These are phyloP conservation scores for Ashbya aceris DNA, from an alignment of 1,139 yeast species.

Conservation along the genomic window DNA sequence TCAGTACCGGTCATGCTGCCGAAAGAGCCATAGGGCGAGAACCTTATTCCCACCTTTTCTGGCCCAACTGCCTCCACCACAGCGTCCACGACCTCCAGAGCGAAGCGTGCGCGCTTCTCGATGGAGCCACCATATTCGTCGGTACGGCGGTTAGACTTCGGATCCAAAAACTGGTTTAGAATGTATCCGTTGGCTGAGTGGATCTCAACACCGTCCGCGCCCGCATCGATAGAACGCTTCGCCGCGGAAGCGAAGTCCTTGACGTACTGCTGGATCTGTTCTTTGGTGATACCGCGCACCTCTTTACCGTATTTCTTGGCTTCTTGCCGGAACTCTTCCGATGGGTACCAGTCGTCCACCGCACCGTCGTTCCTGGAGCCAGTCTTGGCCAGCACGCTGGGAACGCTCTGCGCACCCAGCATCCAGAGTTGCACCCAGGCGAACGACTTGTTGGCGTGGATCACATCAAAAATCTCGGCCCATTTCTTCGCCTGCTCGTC, in stretches of 20 bases:
- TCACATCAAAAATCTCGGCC: slow-evolving; percentile 41
- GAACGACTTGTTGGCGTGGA: slow-evolving; percentile 46
- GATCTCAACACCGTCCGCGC: slow-evolving; percentile 62
- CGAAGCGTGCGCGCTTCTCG: slow-evolving; percentile 54
- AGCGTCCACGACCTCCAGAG: slow-evolving; percentile 48
- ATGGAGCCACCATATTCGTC: slow-evolving; percentile 62
- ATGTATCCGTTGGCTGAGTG: slow-evolving; percentile 66
- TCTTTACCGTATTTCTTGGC: slow-evolving; percentile 30
- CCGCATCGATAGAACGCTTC: slow-evolving; percentile 37
- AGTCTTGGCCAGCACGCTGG: slow-evolving; percentile 34
- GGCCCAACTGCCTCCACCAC: slow-evolving; percentile 44
- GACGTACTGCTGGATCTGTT: slow-evolving; percentile 32
- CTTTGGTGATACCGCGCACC: slow-evolving; percentile 31
- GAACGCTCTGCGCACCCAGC: slow-evolving; percentile 46
- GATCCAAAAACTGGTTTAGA: slow-evolving; percentile 49
- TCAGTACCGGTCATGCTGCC: slow-evolving; percentile 33
- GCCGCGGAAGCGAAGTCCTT: slow-evolving; percentile 33
- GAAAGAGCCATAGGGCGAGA: slow-evolving; percentile 47
- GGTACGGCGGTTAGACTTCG: slow-evolving; percentile 45
- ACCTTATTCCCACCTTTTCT: slow-evolving; percentile 44
- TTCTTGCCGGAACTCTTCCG: slow-evolving; percentile 28
- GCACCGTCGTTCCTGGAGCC: slow-evolving; percentile 32
- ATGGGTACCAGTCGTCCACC: slow-evolving; percentile 29
- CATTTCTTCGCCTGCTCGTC: slow-evolving; percentile 42
- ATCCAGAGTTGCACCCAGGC: slow-evolving; percentile 52